These are phyloP conservation scores for Lojkania enalia DNA, from an alignment of 2,329 filamentous ascomycete species.

Conservation along the genomic window DNA sequence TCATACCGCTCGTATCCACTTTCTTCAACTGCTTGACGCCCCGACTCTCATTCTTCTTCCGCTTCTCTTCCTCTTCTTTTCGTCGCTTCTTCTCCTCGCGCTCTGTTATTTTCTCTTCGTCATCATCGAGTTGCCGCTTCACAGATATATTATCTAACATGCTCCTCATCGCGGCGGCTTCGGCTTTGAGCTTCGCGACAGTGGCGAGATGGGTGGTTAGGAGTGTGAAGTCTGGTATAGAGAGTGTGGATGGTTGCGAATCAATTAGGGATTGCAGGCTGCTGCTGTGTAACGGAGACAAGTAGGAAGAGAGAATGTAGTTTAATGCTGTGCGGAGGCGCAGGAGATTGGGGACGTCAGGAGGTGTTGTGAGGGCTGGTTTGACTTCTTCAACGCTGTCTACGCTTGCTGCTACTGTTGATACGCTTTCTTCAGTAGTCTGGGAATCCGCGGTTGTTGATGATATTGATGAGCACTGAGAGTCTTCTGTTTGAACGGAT, in stretches of 20 bases:
- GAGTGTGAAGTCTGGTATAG: conserved; percentile 65
- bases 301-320: conserved; percentile 66
- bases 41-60: conserved; percentile 76
- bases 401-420: conserved; percentile 18
- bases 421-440: conserved; percentile 12
- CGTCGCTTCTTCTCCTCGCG: conserved; percentile 80
- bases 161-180: conserved; percentile 70
- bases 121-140: conserved; percentile 60
- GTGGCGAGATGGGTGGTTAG: conserved; percentile 71
- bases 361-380: conserved; percentile 31
- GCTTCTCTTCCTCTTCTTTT: conserved; percentile 86
- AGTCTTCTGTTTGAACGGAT: conserved; percentile 31
- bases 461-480: conserved; percentile 17
- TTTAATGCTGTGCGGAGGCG: conserved; percentile 65
- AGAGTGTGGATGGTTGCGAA: conserved; percentile 43
- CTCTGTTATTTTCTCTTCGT: conserved; percentile 67
- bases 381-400: conserved; percentile 16
- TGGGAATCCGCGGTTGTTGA: conserved; percentile 20
- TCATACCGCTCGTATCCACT: conserved; percentile 90
- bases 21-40: conserved; percentile 83
- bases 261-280: conserved; percentile 49
- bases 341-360: conserved; percentile 61
- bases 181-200: conserved; percentile 68
- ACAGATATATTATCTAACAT: conserved; percentile 68
- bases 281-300: conserved; percentile 49